Base-by-base conservation (phyloP, 306 rosid species). In the Rosa chinensis region DNA sequence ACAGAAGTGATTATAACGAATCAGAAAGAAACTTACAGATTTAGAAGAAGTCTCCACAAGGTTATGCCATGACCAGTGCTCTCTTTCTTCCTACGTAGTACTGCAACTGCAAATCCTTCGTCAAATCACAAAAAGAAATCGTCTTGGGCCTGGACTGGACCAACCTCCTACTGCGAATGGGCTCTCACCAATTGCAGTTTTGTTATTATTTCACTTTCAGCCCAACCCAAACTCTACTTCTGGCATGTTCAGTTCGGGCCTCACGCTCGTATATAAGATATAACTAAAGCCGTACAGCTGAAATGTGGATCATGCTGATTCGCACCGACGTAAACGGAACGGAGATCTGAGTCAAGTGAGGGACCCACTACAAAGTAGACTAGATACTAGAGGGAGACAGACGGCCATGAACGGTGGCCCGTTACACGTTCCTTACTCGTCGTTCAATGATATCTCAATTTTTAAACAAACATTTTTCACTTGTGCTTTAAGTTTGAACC, bases 241-340 rank as follows among this genome's bases (percentile, higher is more conserved):
- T 13, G 4, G 7, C 5, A 13, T 32, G 13, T 6, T 32, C 6
- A 66, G 11, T 8, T 66, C 14, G 48, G 68, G 68, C 68, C 42
- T 28, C 4, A 12, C 5, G 71, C 71, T 25, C 45, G 6, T 12
- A 4, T 0, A 5, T 1, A 8, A 11, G 5, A 6, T 16, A 18
- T 58, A 5, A 44, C 17, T n/a, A 0, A 20, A 18, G 23, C 47
- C 8, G 25, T 17, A 18, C 45, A 28, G 71, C 79, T 25, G 9
- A 63, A 32, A 7, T 10, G 42, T 10, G 42, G 39, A 40, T 66
- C 0, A 18, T 40, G 72, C 4, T 12, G 45, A 6, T 6, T 75
- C 62, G 73, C 80, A 76, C 88, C 89, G 87, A 82, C 93, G 88
- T 82, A 82, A 87, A 87, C 89, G 90, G 88, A 81, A 89, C 85